phyloP scores from a whole-genome alignment of 495 filamentous ascomycete species.

The Lophium mytilinum region DNA sequence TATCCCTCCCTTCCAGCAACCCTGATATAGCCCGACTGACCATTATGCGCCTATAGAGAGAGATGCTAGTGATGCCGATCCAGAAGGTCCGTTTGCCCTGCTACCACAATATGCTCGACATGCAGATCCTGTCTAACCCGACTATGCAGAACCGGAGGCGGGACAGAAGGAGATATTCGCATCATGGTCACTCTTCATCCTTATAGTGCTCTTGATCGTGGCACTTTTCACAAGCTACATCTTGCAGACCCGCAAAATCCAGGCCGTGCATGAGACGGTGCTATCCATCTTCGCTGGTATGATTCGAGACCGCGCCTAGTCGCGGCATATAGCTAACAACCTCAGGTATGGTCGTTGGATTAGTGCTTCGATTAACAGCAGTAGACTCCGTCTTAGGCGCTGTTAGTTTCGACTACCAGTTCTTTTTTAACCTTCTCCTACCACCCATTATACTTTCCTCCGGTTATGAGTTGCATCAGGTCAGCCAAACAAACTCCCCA shows the following conservation, averaged over 20 bases:
- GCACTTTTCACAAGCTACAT: slow-evolving; percentile 97
- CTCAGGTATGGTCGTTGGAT: slow-evolving; percentile 87
- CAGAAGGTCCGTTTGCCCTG: slow-evolving; percentile 25
- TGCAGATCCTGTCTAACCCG: slow-evolving; percentile 6
- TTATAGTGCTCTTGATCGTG: slow-evolving; percentile 83
- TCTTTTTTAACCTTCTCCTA: slow-evolving; percentile 97
- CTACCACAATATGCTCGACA: background rate
- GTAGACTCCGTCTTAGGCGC: slow-evolving; percentile 74
- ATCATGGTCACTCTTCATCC: slow-evolving; percentile 94
- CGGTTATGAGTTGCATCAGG: slow-evolving; percentile 92
- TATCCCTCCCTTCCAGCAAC: background rate
- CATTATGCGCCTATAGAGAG: slow-evolving; percentile 21
- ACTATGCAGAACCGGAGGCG: slow-evolving; percentile 43
- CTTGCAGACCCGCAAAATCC: slow-evolving; percentile 87
- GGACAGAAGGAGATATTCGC: slow-evolving; percentile 83
- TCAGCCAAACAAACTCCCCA: slow-evolving; percentile 15
- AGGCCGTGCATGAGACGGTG: slow-evolving; percentile 96
- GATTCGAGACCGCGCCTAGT: slow-evolving; percentile 18
- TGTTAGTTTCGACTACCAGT: slow-evolving; percentile 95
- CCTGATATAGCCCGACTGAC: background rate
- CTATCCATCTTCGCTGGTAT: slow-evolving; percentile 94
- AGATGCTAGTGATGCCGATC: slow-evolving; percentile 32
- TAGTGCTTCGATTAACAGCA: slow-evolving; percentile 74
- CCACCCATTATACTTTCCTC: slow-evolving; percentile 96
- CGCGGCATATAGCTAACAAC: slow-evolving; percentile 4